A percentile compares a stretch with the other conserved stretches of the same genome.
Evolutionary conservation across 495 filamentous ascomycete species (phyloP).

Genomic region (Penicillium crystallinum): DNA sequence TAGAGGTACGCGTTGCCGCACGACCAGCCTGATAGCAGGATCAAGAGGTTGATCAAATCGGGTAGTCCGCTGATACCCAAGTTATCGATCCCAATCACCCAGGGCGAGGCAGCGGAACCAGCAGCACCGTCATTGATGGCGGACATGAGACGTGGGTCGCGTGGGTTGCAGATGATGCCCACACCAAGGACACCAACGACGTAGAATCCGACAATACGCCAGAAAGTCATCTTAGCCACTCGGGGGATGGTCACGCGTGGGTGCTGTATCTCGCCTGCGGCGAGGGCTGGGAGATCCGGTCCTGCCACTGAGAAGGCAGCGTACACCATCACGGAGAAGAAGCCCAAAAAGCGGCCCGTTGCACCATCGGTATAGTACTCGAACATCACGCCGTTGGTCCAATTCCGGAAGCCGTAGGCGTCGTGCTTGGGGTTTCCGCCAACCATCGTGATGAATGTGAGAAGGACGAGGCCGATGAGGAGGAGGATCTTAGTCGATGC

Average conservation of each 20-base stretch:
- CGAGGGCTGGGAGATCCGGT: conserved; percentile 68
- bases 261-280: conserved; percentile 74
- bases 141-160: conserved; percentile 51
- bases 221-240: conserved; percentile 75
- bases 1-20: conserved; percentile 74
- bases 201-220: conserved; percentile 81
- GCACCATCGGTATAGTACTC: conserved; percentile 29
- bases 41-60: conserved; percentile 68
- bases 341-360: conserved; percentile 37
- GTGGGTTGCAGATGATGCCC: conserved; percentile 43
- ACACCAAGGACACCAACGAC: conserved; percentile 49
- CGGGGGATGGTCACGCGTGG: conserved; percentile 70
- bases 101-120: conserved; percentile 46
- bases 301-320: conserved; percentile 48
- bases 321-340: conserved; percentile 42
- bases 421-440: conserved; percentile 60
- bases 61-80: conserved; percentile 59
- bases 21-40: conserved; percentile 61
- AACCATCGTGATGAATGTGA: conserved; percentile 64
- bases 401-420: conserved; percentile 64
- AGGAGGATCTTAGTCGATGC: conserved; percentile 70
- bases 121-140: conserved; percentile 39
- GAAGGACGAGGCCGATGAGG: conserved; percentile 62
- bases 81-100: conserved; percentile 52
- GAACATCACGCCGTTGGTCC: conserved; percentile 42